phyloP scores from a whole-genome alignment of 163 green algal species.

The Scenedesmus sp. region DNA sequence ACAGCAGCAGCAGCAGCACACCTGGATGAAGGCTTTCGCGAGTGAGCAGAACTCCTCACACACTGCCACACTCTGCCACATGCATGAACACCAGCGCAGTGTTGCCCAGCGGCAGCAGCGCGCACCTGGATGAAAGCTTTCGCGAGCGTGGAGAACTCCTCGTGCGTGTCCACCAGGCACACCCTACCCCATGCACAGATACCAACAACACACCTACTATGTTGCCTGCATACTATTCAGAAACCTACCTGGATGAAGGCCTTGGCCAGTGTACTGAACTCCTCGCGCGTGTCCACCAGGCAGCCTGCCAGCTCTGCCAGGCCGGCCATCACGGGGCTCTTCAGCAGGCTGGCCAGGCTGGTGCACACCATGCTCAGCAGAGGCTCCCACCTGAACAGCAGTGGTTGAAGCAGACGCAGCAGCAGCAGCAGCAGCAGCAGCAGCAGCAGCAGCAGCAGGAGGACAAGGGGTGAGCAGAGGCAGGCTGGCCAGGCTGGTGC shows the following conservation, averaged over 20 bases:
- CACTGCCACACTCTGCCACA: too few relatives aligned
- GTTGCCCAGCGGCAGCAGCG: too few relatives aligned
- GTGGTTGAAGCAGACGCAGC: neutral
- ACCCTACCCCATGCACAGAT: neutral
- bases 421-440: too few relatives aligned
- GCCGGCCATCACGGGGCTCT: neutral
- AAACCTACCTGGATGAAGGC: neutral
- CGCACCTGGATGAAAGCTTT: neutral
- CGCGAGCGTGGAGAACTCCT: neutral
- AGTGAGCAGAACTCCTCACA: too few relatives aligned
- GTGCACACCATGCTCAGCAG: conserved; percentile 28
- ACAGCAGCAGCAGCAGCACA: neutral
- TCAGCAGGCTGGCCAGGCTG: neutral
- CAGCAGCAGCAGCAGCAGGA: neutral
- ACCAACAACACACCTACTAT: neutral
- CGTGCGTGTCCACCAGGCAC: neutral
- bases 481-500: neutral
- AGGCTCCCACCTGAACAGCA: conserved; percentile 1
- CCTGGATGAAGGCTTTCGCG: too few relatives aligned
- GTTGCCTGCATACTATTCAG: neutral
- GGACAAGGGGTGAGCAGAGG: neutral
- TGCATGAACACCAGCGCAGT: too few relatives aligned
- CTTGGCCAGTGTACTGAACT: neutral
- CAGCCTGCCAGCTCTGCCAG: neutral
- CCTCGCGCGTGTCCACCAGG: neutral